Evolutionary conservation across 495 filamentous ascomycete species (phyloP).

Genomic region (Lophium mytilinum): DNA sequence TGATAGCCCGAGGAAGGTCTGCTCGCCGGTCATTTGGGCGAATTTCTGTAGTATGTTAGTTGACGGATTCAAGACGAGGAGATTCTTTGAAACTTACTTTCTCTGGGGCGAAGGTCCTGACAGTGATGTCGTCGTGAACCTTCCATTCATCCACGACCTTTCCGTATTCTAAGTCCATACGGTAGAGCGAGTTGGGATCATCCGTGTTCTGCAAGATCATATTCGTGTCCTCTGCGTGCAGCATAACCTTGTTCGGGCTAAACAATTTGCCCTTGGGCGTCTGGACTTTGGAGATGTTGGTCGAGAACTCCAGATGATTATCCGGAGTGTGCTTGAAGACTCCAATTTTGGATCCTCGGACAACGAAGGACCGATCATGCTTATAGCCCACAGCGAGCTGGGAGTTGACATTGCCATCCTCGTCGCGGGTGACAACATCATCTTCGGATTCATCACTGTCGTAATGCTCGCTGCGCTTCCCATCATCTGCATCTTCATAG

Average conservation of each 20-base stretch:
- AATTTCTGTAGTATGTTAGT: conserved; percentile 60
- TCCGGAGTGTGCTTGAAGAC: conserved; percentile 95
- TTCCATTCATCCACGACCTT: conserved; percentile 99
- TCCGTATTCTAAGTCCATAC: conserved; percentile 96
- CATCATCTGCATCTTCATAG: conserved; percentile 53
- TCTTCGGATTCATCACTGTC: conserved; percentile 90
- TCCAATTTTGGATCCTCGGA: conserved; percentile 93
- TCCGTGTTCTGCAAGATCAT: conserved; percentile 83
- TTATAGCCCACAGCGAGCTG: conserved; percentile 98
- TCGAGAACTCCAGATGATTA: conserved; percentile 93
- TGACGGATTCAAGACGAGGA: conserved; percentile 9
- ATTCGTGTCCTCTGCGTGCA: conserved; percentile 85
- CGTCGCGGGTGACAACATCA: conserved; percentile 60
- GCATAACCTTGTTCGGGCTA: conserved; percentile 95
- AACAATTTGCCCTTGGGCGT: conserved; percentile 83
- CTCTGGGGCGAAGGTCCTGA: conserved; percentile 84
- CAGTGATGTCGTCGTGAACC: conserved; percentile 92
- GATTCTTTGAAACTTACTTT: conserved; percentile 41
- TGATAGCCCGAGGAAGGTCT: conserved; percentile 88
- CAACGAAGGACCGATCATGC: conserved; percentile 92
- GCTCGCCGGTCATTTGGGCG: conserved; percentile 90
- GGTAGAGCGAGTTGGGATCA: conserved; percentile 87
- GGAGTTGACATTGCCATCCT: conserved; percentile 82
- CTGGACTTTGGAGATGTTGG: conserved; percentile 91
- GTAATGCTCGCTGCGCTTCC: conserved; percentile 65